Evolutionary conservation across 1,139 yeast species (phyloP).

Genomic region (Taiozyma sp.): DNA sequence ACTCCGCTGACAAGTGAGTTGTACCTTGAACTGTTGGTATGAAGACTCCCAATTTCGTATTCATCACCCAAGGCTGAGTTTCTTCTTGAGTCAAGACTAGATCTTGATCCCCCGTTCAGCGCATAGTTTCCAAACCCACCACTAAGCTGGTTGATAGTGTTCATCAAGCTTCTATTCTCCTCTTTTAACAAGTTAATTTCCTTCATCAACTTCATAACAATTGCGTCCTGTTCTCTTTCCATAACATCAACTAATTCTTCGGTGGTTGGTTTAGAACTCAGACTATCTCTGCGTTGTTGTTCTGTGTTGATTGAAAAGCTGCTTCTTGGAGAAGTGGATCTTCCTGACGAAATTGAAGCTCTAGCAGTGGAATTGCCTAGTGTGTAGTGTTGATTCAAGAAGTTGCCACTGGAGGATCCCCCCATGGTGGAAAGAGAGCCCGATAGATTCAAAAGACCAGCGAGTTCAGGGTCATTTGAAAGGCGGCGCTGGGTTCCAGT

Average conservation of each 20-base stretch:
- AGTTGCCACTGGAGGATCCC: background rate
- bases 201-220: slow-evolving; percentile 52
- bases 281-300: background rate
- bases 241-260: slow-evolving; percentile 55
- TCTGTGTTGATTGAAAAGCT: background rate
- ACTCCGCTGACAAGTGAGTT: background rate
- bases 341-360: background rate
- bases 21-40: background rate
- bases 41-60: background rate
- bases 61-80: slow-evolving; percentile 2
- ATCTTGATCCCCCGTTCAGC: slow-evolving; percentile 3
- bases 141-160: slow-evolving; percentile 18
- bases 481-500: background rate
- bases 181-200: slow-evolving; percentile 49
- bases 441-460: background rate
- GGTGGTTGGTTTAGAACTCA: slow-evolving; percentile 23
- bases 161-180: slow-evolving; percentile 37
- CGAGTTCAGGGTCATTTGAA: background rate
- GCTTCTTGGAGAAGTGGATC: background rate
- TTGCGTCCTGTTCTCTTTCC: slow-evolving; percentile 70
- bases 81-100: slow-evolving; percentile 6
- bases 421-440: background rate
- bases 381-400: background rate
- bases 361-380: background rate
- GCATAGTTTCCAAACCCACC: slow-evolving; percentile 2